A percentile compares a stretch with the other conserved stretches of the same genome.
These are phyloP conservation scores for Heliophila coronopifolia DNA, from an alignment of 441 rosid species.

Conservation along the genomic window DNA sequence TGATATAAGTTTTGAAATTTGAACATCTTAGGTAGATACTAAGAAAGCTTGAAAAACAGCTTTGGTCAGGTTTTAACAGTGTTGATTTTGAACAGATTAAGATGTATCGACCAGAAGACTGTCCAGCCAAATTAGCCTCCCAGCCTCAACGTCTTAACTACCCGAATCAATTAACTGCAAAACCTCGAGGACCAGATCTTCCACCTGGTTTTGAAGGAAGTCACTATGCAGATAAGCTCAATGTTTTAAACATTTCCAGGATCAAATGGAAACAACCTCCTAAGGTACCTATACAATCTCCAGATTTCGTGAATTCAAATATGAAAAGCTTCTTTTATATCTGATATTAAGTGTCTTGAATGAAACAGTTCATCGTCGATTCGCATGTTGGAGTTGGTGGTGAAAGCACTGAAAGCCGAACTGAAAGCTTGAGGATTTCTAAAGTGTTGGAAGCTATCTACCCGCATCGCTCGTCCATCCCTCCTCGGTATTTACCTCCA, in stretches of 20 bases:
- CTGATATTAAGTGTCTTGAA: conserved; percentile 9
- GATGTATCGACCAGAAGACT: conserved; percentile 37
- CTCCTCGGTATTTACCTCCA: conserved; percentile 41
- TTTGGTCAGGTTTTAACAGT: conserved; percentile 6
- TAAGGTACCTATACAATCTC: conserved; percentile 37
- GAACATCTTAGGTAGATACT: not conserved
- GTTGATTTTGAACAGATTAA: conserved; percentile 35
- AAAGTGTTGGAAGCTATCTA: conserved; percentile 57
- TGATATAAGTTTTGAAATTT: not conserved
- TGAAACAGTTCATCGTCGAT: conserved; percentile 37
- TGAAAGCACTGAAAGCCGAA: conserved; percentile 47
- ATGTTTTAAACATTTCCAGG: conserved; percentile 24
- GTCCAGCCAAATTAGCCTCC: conserved; percentile 39
- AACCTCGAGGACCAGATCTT: conserved; percentile 20
- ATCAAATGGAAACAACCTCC: conserved; percentile 52
- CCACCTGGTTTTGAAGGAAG: conserved; percentile 44
- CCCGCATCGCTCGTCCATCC: conserved; percentile 51
- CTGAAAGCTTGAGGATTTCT: conserved; percentile 44
- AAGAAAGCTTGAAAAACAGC: not conserved
- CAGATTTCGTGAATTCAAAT: not conserved
- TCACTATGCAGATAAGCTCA: conserved; percentile 9
- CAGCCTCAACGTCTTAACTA: conserved; percentile 25
- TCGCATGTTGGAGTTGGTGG: conserved; percentile 57
- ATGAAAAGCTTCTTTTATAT: conserved; percentile 25
- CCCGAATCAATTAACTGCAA: conserved; percentile 10